phyloP scores from a whole-genome alignment of 163 green algal species.

The Scenedesmus sp. region DNA sequence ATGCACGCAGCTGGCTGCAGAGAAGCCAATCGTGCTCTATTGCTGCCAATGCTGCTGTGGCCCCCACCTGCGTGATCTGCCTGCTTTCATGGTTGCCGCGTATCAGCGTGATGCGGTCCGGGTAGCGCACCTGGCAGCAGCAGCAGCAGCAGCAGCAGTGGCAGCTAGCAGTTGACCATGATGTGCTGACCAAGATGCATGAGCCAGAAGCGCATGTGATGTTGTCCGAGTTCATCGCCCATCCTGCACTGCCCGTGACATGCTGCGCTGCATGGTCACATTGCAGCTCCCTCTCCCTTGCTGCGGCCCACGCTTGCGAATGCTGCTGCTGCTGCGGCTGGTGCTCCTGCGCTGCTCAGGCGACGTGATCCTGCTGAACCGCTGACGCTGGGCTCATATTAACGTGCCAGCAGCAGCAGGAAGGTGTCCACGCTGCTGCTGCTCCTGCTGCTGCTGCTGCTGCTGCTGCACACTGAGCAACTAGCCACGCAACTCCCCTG shows the following conservation, averaged over 20 bases:
- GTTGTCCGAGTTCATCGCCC: not conserved
- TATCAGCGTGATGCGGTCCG: constrained; percentile 98
- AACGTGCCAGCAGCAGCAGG: not conserved
- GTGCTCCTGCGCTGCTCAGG: not conserved
- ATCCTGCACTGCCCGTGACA: not conserved
- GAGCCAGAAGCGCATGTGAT: not conserved
- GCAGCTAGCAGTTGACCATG: not conserved
- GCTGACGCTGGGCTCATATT: not conserved
- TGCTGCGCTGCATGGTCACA: too few relatives aligned
- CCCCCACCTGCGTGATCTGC: constrained; percentile 96
- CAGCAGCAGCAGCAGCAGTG: not conserved
- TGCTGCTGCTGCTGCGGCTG: not conserved
- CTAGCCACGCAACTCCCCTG: not conserved
- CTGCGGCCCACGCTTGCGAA: not conserved
- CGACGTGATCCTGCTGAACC: not conserved
- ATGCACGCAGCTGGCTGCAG: too few relatives aligned
- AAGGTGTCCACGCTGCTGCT: not conserved
- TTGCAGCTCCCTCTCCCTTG: too few relatives aligned
- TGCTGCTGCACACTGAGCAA: not conserved
- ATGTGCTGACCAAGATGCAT: not conserved
- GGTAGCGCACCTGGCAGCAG: constrained; percentile 88
- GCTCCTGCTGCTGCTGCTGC: not conserved
- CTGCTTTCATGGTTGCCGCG: constrained; percentile 98
- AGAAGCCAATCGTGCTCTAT: too few relatives aligned
- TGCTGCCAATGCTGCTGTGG: too few relatives aligned